Base-by-base conservation (phyloP, 805 yeast genomes). In the Yamadazyma scolyti region DNA sequence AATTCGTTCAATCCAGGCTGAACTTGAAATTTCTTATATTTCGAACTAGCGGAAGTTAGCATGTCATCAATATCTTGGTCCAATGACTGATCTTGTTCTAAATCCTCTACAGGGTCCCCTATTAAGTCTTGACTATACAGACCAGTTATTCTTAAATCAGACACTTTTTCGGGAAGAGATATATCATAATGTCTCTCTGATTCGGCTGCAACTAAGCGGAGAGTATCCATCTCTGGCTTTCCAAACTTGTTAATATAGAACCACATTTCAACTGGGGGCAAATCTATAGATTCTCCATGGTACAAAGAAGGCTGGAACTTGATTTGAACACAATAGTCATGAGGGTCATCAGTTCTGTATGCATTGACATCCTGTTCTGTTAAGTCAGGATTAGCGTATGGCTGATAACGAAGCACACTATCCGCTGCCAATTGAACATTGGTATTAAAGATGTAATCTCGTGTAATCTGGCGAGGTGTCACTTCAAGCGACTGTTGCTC, bases 241-340 rank as follows among this genome's bases (percentile, higher is more conserved):
- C 56, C 56, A n/a, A 37, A 33, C 10, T 58, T 58, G 33, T 51
- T 58, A 28, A 72, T 49, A 28, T 65, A 72, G 20, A 69, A 53
- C 78, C 80, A 75, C 27, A 77, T 55, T 43, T 77, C 82, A 5
- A 77, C 51, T 1, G 80, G 77, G 3, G 82, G 80, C 27, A 60
- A 62, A 32, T 54, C 30, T 10, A 31, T 26, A 5, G 28, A 35
- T 10, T 33, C 20, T 9, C 29, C 25, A 9, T 36, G 31, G 40
- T 21, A 46, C 34, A 37, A 46, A 37, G 44, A 57, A 54, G 22
- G 76, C 66, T 5, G 68, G 31, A 73, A 66, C 42, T 62, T 65
- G 35, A 74, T 37, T 43, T 73, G 77, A 9, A 68, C 56, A 21
- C 54, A 47, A 40, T 68, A 65, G 26, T 54, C 58, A 23, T 54